Evolutionary conservation across 2,329 filamentous ascomycete genomes (phyloP).

Genomic region (Escovopsis sp.): DNA sequence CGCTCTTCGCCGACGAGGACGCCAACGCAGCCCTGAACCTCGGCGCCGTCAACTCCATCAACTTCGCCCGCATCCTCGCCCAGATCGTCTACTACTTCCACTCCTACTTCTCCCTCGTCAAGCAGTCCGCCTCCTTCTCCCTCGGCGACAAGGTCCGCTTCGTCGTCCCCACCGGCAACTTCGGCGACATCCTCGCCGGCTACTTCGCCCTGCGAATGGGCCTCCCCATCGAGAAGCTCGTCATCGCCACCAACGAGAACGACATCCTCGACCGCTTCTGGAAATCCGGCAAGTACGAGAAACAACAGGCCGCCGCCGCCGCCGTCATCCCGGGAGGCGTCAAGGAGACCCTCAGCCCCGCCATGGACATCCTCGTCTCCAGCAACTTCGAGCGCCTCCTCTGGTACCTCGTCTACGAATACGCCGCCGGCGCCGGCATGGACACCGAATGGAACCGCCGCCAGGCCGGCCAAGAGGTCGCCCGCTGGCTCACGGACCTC

Average conservation of each 20-base stretch:
- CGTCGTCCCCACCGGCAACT: slow-evolving; percentile 90
- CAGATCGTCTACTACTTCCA: slow-evolving; percentile 97
- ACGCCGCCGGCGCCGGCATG: slow-evolving; percentile 42
- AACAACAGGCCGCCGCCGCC: slow-evolving; percentile 43
- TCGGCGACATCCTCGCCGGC: slow-evolving; percentile 84
- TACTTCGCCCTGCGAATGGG: slow-evolving; percentile 90
- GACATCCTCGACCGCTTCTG: slow-evolving; percentile 94
- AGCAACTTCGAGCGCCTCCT: slow-evolving; percentile 94
- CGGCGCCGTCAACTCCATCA: slow-evolving; percentile 91
- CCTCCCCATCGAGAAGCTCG: slow-evolving; percentile 71
- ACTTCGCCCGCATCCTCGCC: slow-evolving; percentile 86
- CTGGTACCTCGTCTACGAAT: slow-evolving; percentile 79
- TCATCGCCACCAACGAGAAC: slow-evolving; percentile 93
- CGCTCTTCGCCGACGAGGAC: slow-evolving; percentile 71
- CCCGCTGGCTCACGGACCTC: slow-evolving; percentile 61
- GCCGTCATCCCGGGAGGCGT: slow-evolving; percentile 47
- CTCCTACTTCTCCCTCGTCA: slow-evolving; percentile 71
- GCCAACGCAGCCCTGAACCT: slow-evolving; percentile 73
- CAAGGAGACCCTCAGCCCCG: slow-evolving; percentile 82
- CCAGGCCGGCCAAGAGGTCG: slow-evolving; percentile 61
- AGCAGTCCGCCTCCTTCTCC: slow-evolving; percentile 42
- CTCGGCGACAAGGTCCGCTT: slow-evolving; percentile 60
- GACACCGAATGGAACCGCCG: slow-evolving; percentile 51
- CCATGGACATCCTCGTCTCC: slow-evolving; percentile 94
- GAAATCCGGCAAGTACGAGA: slow-evolving; percentile 80